A percentile compares a stretch with the other conserved stretches of the same genome.
These are phyloP conservation scores for Phaeotremella fagi DNA, from an alignment of 768 basidiomycete genomes.

Conservation along the genomic window DNA sequence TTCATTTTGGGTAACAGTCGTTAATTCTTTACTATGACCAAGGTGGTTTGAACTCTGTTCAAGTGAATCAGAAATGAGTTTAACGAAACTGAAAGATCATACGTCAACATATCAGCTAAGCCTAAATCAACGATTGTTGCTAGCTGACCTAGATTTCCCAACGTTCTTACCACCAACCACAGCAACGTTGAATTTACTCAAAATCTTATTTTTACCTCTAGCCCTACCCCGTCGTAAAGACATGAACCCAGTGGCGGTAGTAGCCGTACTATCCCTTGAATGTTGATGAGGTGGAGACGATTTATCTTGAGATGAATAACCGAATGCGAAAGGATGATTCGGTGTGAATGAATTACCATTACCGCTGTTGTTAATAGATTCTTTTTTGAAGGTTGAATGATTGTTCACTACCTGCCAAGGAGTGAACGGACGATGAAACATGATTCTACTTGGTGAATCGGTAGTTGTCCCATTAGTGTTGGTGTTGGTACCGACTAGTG, in stretches of 20 bases:
- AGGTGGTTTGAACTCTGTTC: neutral
- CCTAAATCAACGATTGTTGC: too few relatives aligned
- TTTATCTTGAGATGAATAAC: too few relatives aligned
- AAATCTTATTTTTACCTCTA: conserved; percentile 11
- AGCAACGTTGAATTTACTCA: conserved; percentile 29
- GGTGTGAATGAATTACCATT: too few relatives aligned
- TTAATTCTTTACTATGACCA: neutral
- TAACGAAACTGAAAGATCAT: conserved; percentile 20
- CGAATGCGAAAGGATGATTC: too few relatives aligned
- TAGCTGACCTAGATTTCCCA: conserved; percentile 40
- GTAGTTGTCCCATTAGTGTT: neutral
- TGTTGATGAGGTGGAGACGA: too few relatives aligned
- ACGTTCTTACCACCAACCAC: conserved; percentile 35
- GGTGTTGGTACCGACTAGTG: conserved; percentile 1
- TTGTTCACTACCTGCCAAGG: conserved; percentile 16
- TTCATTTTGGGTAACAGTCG: too few relatives aligned
- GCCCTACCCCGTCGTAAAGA: neutral
- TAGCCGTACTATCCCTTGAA: neutral
- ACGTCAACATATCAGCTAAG: neutral
- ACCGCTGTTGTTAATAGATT: too few relatives aligned
- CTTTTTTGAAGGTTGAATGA: neutral
- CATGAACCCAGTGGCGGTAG: neutral
- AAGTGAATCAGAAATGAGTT: conserved; percentile 10
- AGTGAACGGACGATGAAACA: conserved; percentile 33
- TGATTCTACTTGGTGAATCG: conserved; percentile 7